Conservation (phyloP, 2,329 filamentous ascomycete genomes). For the Fusarium duplospermum region DNA sequence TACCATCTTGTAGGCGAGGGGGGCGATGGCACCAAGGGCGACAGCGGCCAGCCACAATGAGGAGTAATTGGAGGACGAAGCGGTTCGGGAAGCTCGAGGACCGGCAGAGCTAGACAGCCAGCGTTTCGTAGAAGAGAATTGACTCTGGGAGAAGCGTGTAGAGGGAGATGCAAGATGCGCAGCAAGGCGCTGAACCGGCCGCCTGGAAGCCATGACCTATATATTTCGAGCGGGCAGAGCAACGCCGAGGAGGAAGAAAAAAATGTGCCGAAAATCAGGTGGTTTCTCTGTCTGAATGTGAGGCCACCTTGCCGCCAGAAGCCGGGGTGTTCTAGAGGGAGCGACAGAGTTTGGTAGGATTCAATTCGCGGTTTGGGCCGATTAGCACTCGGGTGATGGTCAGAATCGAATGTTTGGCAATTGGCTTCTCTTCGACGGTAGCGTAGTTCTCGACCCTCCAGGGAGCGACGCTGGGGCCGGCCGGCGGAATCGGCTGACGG, state of each 20-base stretch:
- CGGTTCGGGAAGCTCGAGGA: slow-evolving; percentile 32
- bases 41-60: slow-evolving; percentile 51
- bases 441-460: slow-evolving; percentile 18
- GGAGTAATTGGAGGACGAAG: slow-evolving; percentile 31
- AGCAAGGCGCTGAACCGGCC: slow-evolving; percentile 46
- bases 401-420: slow-evolving; percentile 47
- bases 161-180: slow-evolving; percentile 45
- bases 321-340: slow-evolving; percentile 17
- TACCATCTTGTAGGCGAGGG: slow-evolving; percentile 71
- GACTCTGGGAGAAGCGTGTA: slow-evolving; percentile 36
- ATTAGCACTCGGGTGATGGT: slow-evolving; percentile 42
- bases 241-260: slow-evolving; percentile 16
- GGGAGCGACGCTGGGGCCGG: slow-evolving; percentile 13
- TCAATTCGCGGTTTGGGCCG: slow-evolving; percentile 35
- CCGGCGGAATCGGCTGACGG: slow-evolving; percentile 33
- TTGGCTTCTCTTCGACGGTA: slow-evolving; percentile 29
- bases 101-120: slow-evolving; percentile 42
- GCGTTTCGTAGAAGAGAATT: slow-evolving; percentile 44
- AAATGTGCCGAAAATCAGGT: slow-evolving; percentile 35
- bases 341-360: neutral
- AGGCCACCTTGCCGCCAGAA: slow-evolving; percentile 38
- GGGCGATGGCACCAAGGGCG: slow-evolving; percentile 63
- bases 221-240: slow-evolving; percentile 29
- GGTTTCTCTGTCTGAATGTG: slow-evolving; percentile 34
- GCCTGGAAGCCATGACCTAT: slow-evolving; percentile 48